Conservation (phyloP, 805 yeast genomes). For the Naumovozyma dairenensis region DNA sequence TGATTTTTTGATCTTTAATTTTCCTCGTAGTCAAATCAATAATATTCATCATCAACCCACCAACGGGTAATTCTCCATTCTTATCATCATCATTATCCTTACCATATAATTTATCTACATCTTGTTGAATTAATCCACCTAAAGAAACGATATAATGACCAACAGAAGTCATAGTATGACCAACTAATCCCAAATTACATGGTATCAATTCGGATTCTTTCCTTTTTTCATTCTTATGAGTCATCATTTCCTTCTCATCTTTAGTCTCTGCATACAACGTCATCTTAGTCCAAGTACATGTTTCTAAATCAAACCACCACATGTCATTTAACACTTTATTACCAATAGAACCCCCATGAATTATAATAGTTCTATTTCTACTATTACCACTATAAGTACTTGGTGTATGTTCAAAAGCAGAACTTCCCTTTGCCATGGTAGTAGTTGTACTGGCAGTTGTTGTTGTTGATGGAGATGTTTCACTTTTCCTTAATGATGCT, state of each 20-base stretch:
- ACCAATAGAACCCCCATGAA: conserved; percentile 33
- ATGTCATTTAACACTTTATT: conserved; percentile 35
- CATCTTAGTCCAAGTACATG: conserved; percentile 33
- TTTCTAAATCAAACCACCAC: conserved; percentile 40
- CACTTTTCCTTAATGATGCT: background rate
- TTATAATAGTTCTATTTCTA: conserved; percentile 5
- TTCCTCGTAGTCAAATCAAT: conserved; percentile 13
- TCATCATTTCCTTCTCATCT: conserved; percentile 6
- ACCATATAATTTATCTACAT: conserved; percentile 15
- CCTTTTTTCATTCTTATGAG: conserved; percentile 1
- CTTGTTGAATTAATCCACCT: conserved; percentile 26
- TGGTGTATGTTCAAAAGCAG: no score
- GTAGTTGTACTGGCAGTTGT: background rate
- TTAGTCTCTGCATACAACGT: conserved; percentile 7
- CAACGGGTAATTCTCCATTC: conserved; percentile 5
- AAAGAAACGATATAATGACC: conserved; percentile 17
- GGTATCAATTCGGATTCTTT: no score
- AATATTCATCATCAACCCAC: conserved; percentile 10
- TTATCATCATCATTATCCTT: conserved; percentile 1
- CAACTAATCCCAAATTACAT: conserved; percentile 17
- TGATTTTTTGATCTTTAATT: conserved; percentile 7
- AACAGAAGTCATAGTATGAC: conserved; percentile 19
- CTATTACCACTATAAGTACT: background rate
- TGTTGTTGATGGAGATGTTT: background rate
- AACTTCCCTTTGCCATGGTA: background rate